A percentile compares a stretch with the other conserved stretches of the same genome.
Conservation (phyloP, 1,284 basidiomycete species). For the Gomphus sp. region DNA sequence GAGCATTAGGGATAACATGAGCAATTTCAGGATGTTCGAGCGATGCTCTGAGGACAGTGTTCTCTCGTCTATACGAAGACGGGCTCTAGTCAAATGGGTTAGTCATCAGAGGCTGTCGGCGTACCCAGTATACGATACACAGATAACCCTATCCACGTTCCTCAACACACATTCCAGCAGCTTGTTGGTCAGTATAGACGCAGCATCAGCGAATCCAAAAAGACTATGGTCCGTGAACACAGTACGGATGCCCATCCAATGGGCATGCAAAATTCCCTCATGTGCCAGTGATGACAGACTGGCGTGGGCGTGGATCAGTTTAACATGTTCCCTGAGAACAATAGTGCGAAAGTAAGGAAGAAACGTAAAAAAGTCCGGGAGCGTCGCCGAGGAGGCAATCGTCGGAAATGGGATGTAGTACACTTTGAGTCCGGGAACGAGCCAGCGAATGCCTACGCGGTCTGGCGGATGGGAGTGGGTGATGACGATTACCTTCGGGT, state of each 20-base stretch:
- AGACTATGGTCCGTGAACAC: slow-evolving; percentile 97
- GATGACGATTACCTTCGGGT: slow-evolving; percentile 78
- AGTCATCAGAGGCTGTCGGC: slow-evolving; percentile 15
- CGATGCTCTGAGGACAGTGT: slow-evolving; percentile 84
- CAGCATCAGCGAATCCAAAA: slow-evolving; percentile 94
- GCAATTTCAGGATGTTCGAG: slow-evolving; percentile 48
- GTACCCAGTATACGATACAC: slow-evolving; percentile 95
- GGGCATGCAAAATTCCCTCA: slow-evolving; percentile 86
- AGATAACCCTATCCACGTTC: slow-evolving; percentile 91
- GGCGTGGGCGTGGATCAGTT: slow-evolving; percentile 89
- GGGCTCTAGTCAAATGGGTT: slow-evolving; percentile 1
- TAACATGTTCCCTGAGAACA: slow-evolving; percentile 77
- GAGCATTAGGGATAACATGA: slow-evolving; percentile 91
- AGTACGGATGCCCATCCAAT: slow-evolving; percentile 74
- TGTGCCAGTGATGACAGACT: slow-evolving; percentile 85
- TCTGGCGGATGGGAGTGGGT: slow-evolving; percentile 86
- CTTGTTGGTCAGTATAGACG: slow-evolving; percentile 96
- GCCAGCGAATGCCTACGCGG: slow-evolving; percentile 83
- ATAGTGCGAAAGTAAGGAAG: slow-evolving; percentile 89
- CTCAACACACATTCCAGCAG: slow-evolving; percentile 78
- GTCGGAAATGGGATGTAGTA: slow-evolving; percentile 90
- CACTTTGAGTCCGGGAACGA: slow-evolving; percentile 81
- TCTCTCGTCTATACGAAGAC: slow-evolving; percentile 61
- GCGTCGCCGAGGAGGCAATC: slow-evolving; percentile 83
- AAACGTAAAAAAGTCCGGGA: slow-evolving; percentile 92